Base-by-base conservation (phyloP, 2,329 filamentous ascomycete species). In the Fusarium verrucosum region DNA sequence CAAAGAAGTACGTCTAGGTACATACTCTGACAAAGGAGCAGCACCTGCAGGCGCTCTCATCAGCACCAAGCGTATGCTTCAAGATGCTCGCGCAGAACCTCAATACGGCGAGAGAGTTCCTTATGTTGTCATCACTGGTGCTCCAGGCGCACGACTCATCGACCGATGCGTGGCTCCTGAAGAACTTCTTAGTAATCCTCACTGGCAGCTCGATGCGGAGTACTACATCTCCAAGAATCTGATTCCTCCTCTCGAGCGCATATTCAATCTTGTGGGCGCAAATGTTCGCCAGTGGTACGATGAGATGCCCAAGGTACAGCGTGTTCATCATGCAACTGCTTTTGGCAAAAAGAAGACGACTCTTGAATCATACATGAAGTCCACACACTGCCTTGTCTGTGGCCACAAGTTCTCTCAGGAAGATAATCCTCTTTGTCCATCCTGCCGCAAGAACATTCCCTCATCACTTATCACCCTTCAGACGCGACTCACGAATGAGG, bases 211-310 rank as follows among this genome's bases (percentile, higher is more conserved):
- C 17, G 95, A 99, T 72, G 89, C 94, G 0, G 93, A 97, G 69
- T 99, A 99, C 78, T 99, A 99, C 80, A 98, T 99, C 71, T 87
- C 86, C 17, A 98, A 97, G 80, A 98, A 97, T 74, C 75, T 99
- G 10, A 96, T 99, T 45, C 95, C 95, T 7, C 95, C 95, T 1
- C 84, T 99, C 1, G 94, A 98, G 76, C 89, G 95, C 25, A 97
- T 99, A 66, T 97, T 99, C 81, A 97, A 95, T 72, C 88, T 99
- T 4, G 91, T 98, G 4, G 95, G 95, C 8, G 95, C 93, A 28
- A 96, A 95, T 74, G 91, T 98, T 1, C 82, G 91, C 17, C 85
- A 87, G 58, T 99, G 95, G 95, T 98, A 93, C 72, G 92, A 97
- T 64, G 93, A 97, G 77, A 96, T 98, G 92, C 94, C 94, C 41